Percentiles rank a stretch among this genome's conserved stretches.
phyloP scores from a whole-genome alignment of 192 early-diverging fungal genomes.

The Chytriomyces sp. region DNA sequence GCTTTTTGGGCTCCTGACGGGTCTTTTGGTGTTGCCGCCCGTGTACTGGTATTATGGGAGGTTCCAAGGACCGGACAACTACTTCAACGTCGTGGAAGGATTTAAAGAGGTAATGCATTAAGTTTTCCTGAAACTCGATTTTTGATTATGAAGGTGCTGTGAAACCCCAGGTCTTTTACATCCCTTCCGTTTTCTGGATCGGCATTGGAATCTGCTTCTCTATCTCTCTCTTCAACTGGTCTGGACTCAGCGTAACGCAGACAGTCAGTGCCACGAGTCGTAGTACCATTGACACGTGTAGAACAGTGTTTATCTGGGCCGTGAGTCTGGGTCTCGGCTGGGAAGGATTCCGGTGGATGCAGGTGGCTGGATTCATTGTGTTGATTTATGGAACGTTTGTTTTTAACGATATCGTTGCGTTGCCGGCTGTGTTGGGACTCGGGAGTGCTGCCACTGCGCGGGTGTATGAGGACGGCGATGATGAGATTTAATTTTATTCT shows the following conservation, averaged over 20 bases:
- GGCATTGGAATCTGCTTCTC: slow-evolving; percentile 77
- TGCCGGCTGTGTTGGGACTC: slow-evolving; percentile 3
- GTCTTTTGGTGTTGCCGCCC: slow-evolving; percentile 69
- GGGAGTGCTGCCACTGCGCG: neutral
- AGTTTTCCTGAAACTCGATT: slow-evolving; percentile 52
- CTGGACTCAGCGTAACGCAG: slow-evolving; percentile 87
- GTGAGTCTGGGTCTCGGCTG: slow-evolving; percentile 87
- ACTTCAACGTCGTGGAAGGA: slow-evolving; percentile 80
- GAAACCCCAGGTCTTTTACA: neutral
- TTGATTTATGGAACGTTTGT: slow-evolving; percentile 48
- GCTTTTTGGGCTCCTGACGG: slow-evolving; percentile 79
- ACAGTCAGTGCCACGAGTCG: slow-evolving; percentile 85
- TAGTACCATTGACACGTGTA: slow-evolving; percentile 94
- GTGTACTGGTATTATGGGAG: slow-evolving; percentile 73
- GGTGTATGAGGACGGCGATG: neutral
- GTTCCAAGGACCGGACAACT: slow-evolving; percentile 64
- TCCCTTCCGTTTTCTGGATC: slow-evolving; percentile 33
- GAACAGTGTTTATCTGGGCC: slow-evolving; percentile 97
- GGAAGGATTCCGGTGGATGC: slow-evolving; percentile 89
- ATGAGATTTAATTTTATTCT: neutral
- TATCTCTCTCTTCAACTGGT: slow-evolving; percentile 82
- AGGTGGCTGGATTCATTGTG: slow-evolving; percentile 80
- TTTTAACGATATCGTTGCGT: slow-evolving; percentile 22
- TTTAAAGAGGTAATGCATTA: slow-evolving; percentile 56
- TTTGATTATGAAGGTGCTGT: slow-evolving; percentile 63